Evolutionary conservation across 2,329 filamentous ascomycete genomes (phyloP).

Genomic region (Penicillium concentricum): DNA sequence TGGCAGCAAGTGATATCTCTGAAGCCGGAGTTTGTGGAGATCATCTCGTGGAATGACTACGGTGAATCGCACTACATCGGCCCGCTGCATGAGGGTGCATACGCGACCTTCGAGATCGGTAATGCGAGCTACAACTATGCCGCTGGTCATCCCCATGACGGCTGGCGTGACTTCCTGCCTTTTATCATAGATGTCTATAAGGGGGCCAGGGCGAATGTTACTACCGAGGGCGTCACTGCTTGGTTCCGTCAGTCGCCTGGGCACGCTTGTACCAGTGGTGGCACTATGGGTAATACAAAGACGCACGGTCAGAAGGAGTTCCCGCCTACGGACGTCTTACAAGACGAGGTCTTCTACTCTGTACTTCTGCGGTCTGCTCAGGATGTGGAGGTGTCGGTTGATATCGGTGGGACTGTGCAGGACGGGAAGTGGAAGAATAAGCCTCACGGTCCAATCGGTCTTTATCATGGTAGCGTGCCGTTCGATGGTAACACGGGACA

Average conservation of each 20-base stretch:
- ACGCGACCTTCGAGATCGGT: constrained; percentile 8
- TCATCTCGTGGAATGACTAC: constrained; percentile 44
- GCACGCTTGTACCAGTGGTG: constrained; percentile 1
- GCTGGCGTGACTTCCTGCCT: constrained; percentile 5
- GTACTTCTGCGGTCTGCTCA: neutral
- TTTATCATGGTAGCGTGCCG: constrained; percentile 8
- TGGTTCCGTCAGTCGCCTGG: constrained; percentile 5
- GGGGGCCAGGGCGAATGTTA: neutral
- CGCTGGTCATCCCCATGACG: constrained; percentile 3
- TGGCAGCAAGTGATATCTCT: constrained; percentile 51
- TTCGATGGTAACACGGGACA: constrained; percentile 3
- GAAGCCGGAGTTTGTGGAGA: constrained; percentile 5
- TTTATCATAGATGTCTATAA: constrained; percentile 4
- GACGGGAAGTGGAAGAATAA: constrained; percentile 2
- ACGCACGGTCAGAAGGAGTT: constrained; percentile 1
- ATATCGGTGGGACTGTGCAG: neutral
- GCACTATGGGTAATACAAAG: constrained; percentile 4
- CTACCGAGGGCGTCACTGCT: constrained; percentile 1
- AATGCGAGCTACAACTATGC: constrained; percentile 9
- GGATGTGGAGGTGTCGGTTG: neutral
- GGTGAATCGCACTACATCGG: constrained; percentile 49
- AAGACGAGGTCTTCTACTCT: constrained; percentile 6
- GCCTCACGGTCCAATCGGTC: neutral
- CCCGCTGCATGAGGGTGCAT: constrained; percentile 5
- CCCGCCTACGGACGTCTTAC: neutral